A percentile compares a stretch with the other conserved stretches of the same genome.
These are phyloP conservation scores for Psidium friedrichsthalianum DNA, from an alignment of 345 rosid species.

Conservation along the genomic window DNA sequence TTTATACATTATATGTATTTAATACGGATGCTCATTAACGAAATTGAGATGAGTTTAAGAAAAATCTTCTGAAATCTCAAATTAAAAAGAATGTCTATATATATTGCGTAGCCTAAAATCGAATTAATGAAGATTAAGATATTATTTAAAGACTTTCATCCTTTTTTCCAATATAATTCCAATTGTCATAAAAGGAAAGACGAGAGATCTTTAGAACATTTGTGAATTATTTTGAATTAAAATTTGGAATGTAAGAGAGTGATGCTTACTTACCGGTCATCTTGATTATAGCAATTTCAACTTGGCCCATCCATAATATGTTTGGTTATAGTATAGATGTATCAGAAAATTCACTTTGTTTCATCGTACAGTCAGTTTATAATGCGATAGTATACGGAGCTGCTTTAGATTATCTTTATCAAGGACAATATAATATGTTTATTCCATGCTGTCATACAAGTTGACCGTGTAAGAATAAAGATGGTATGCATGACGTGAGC, in stretches of 20 bases:
- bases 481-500: not conserved
- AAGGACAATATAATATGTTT: not conserved
- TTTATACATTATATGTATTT: not conserved
- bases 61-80: not conserved
- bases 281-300: not conserved
- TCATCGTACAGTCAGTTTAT: not conserved
- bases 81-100: not conserved
- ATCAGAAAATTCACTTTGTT: not conserved
- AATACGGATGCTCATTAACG: not conserved
- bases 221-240: not conserved
- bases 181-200: not conserved
- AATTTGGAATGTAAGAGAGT: not conserved
- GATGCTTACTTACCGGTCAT: not conserved
- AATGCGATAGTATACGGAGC: not conserved
- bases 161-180: not conserved
- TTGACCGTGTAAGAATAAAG: not conserved
- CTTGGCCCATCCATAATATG: not conserved
- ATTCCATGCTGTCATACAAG: not conserved
- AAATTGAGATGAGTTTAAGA: not conserved
- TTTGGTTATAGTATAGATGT: not conserved
- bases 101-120: not conserved
- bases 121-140: not conserved
- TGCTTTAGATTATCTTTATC: not conserved
- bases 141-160: not conserved
- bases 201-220: not conserved